Base-by-base conservation (phyloP, 306 rosid species). In the Citrullus colocynthis region DNA sequence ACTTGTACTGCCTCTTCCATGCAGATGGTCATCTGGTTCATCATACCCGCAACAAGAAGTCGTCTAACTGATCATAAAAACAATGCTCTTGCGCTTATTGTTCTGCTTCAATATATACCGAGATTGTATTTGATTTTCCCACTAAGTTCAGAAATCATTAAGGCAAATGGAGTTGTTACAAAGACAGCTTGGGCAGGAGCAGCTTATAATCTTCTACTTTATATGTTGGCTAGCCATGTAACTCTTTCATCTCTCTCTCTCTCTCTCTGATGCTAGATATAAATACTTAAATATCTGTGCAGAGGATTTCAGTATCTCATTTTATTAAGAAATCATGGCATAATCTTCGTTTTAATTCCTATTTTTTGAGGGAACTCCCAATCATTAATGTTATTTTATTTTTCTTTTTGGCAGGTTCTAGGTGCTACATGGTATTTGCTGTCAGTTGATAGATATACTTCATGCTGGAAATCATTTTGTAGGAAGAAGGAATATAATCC, bases 181-280 rank as follows among this genome's bases (percentile, higher is more conserved):
- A 95, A 92, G 85, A 95, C 98, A 79, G 99, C 99, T 58, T 95
- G 97, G 97, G 99, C 97, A 39, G 99, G 99, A 56, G 99, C 99
- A 70, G 99, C 99, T 18, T 95, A 95, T 84, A 95, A 95, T 86
- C 90, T 95, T 64, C 85, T 95, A 76, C 82, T 95, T 57, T 95
- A 88, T 82, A 95, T 95, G 97, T 77, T 95, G 90, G 99, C 99
- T 84, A 95, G 99, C 87, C 99, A 95, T 83, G 99, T 95, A 82
- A 79, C 93, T 81, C 79, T 51, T 74, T 85, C 82, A 3, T 28
- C 12, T 70, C 77, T 58, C 72, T 83, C 45, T 6, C 45, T 70
- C 42, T 39, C 51, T 69, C 37, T 52, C 57, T 6, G 57, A 69
- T 13, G 56, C 13, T 12, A 69, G 56, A 44, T 7, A 42, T 49